Base-by-base conservation (phyloP, 2,329 filamentous ascomycete genomes). In the Bipolaris sorokiniana region DNA sequence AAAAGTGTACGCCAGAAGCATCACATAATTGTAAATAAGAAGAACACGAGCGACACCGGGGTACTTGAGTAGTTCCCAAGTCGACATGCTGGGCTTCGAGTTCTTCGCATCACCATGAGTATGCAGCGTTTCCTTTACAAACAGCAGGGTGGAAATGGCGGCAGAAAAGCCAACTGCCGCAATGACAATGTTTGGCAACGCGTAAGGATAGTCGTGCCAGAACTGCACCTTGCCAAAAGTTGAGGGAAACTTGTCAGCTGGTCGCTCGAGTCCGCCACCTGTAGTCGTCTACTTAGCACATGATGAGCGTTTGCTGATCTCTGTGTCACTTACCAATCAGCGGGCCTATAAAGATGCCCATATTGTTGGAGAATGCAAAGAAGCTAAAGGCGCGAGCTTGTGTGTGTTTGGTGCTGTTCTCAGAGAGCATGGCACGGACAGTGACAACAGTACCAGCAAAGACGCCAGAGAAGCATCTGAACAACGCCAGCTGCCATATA, bases 371-470 rank as follows among this genome's bases (percentile, higher is more conserved):
- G 69, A 94, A 91, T 9, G 90, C 89, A 70, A 93, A 93, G 80
- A 86, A 90, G 68, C 88, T 88, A 69, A 93, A 95, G 0, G 88
- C 86, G 26, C 82, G 79, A 0, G 90, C 90, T 75, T 93, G 90
- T 0, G 88, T 92, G 60, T 84, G 82, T 5, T 83, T 77, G 0
- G 88, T 90, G 72, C 86, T 89, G 64, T 88, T 86, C 75, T 95
- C 91, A 16, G 85, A 84, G 28, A 94, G 81, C 88, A 94, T 92
- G 6, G 90, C 88, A 26, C 91, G 83, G 53, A 94, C 85, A 5
- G 90, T 89, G 60, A 94, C 85, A 46, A 90, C 82, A 6, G 87
- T 90, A 0, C 90, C 90, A 0, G 87, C 86, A 71, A 94, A 93
- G 4, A 91, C 74, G 1, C 91, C 91, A 0, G 88, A 89, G 15